These are phyloP conservation scores for Arachnopeziza araneosa DNA, from an alignment of 2,329 filamentous ascomycete genomes.

Conservation along the genomic window DNA sequence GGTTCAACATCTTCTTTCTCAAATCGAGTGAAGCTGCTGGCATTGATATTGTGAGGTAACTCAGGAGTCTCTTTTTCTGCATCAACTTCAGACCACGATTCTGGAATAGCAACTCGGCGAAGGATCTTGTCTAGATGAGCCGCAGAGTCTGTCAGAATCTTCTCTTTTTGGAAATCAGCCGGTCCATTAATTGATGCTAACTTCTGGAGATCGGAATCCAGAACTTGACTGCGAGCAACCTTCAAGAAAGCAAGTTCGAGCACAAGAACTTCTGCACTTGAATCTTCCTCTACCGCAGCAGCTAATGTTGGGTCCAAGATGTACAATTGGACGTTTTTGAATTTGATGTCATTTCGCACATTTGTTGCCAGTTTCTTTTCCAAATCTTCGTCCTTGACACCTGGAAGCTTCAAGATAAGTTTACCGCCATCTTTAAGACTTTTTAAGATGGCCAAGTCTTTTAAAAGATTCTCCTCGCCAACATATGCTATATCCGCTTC, in stretches of 20 bases:
- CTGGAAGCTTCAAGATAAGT: constrained; percentile 69
- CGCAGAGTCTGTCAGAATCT: constrained; percentile 47
- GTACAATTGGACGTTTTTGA: constrained; percentile 66
- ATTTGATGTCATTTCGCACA: constrained; percentile 65
- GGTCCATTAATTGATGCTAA: constrained; percentile 53
- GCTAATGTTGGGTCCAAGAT: constrained; percentile 68
- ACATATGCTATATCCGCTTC: constrained; percentile 76
- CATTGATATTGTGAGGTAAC: constrained; percentile 60
- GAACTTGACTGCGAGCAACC: constrained; percentile 62
- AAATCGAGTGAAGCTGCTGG: constrained; percentile 79
- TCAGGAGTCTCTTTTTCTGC: constrained; percentile 47
- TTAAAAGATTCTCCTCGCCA: constrained; percentile 72
- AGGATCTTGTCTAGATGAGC: constrained; percentile 66
- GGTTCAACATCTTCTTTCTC: constrained; percentile 69
- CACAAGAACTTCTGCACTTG: constrained; percentile 57
- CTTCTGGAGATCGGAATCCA: constrained; percentile 59
- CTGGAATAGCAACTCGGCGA: constrained; percentile 68
- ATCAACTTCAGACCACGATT: constrained; percentile 70
- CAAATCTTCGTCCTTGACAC: constrained; percentile 79
- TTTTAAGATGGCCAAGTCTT: constrained; percentile 68
- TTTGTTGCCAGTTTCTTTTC: constrained; percentile 76
- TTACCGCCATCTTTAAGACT: constrained; percentile 65
- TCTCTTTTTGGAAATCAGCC: constrained; percentile 32
- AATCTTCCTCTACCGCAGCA: constrained; percentile 61
- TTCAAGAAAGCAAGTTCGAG: constrained; percentile 80